phyloP scores from a whole-genome alignment of 2,329 filamentous ascomycete species.

The Septoria linicola region DNA sequence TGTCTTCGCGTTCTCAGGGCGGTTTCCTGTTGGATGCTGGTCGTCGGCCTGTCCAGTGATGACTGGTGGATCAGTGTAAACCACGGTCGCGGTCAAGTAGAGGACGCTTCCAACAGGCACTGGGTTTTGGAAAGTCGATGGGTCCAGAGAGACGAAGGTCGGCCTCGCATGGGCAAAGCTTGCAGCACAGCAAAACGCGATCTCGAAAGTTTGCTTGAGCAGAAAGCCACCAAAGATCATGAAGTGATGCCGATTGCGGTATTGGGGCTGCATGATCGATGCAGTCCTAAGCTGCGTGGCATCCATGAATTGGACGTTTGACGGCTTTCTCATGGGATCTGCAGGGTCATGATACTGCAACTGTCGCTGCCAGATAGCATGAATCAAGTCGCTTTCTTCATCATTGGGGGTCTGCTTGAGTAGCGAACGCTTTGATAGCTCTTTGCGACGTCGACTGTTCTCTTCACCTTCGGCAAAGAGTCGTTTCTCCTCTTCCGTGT shows the following conservation, averaged over 20 bases:
- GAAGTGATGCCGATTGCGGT: slow-evolving; percentile 61
- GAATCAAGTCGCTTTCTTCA: slow-evolving; percentile 69
- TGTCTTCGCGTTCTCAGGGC: slow-evolving; percentile 48
- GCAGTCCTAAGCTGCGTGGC: slow-evolving; percentile 63
- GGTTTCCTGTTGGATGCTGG: slow-evolving; percentile 27
- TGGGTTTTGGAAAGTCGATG: slow-evolving; percentile 71
- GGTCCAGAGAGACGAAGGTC: slow-evolving; percentile 70
- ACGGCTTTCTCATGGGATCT: slow-evolving; percentile 53
- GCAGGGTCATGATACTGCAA: slow-evolving; percentile 63
- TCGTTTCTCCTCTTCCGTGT: slow-evolving; percentile 64
- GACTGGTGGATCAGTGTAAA: slow-evolving; percentile 66
- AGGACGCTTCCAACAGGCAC: slow-evolving; percentile 73
- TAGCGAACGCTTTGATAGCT: slow-evolving; percentile 59
- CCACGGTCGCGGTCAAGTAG: slow-evolving; percentile 69
- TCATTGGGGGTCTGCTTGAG: slow-evolving; percentile 68
- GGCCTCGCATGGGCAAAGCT: slow-evolving; percentile 68
- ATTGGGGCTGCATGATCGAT: slow-evolving; percentile 73
- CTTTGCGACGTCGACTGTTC: slow-evolving; percentile 67
- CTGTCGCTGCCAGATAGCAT: slow-evolving; percentile 70
- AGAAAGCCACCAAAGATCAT: slow-evolving; percentile 79
- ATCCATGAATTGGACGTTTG: slow-evolving; percentile 62
- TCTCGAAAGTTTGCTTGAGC: slow-evolving; percentile 71
- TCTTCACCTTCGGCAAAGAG: slow-evolving; percentile 63
- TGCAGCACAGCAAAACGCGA: slow-evolving; percentile 72
- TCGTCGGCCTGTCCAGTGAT: slow-evolving; percentile 42